These are phyloP conservation scores for Candida palmyrensis DNA, from an alignment of 805 yeast species.

Conservation along the genomic window DNA sequence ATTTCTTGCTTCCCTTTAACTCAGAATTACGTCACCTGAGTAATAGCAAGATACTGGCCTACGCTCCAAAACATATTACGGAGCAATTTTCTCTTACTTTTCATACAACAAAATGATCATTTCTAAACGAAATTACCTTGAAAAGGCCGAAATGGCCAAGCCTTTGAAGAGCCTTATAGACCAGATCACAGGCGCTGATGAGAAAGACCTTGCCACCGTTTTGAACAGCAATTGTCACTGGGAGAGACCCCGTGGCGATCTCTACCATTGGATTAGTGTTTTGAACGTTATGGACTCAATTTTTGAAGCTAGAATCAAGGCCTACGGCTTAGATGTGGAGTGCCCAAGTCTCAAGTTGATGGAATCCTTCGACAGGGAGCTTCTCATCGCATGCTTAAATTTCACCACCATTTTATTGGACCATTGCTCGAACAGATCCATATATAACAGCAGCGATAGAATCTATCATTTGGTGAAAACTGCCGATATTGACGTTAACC, in stretches of 20 bases:
- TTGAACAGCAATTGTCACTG: slow-evolving; percentile 40
- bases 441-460: slow-evolving; percentile 63
- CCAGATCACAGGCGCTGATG: slow-evolving; percentile 32
- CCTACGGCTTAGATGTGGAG: slow-evolving; percentile 47
- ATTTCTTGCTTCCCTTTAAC: no score
- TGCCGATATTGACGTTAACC: slow-evolving; percentile 54
- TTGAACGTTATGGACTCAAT: slow-evolving; percentile 72
- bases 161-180: slow-evolving; percentile 28
- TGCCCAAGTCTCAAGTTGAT: slow-evolving; percentile 44
- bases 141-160: slow-evolving; percentile 23
- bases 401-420: slow-evolving; percentile 63
- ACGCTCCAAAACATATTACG: no score
- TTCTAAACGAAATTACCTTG: slow-evolving; percentile 22
- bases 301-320: slow-evolving; percentile 47
- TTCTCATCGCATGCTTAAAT: slow-evolving; percentile 48
- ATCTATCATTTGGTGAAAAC: slow-evolving; percentile 55
- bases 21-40: no score
- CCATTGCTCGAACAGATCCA: slow-evolving; percentile 60
- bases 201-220: slow-evolving; percentile 34
- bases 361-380: slow-evolving; percentile 37
- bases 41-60: no score
- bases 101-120: slow-evolving; percentile 30
- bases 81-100: no score
- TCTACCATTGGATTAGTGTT: slow-evolving; percentile 72
- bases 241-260: slow-evolving; percentile 63